A percentile compares a stretch with the other conserved stretches of the same genome.
These are phyloP conservation scores for Erucastrum elatum DNA, from an alignment of 345 rosid species.

Conservation along the genomic window DNA sequence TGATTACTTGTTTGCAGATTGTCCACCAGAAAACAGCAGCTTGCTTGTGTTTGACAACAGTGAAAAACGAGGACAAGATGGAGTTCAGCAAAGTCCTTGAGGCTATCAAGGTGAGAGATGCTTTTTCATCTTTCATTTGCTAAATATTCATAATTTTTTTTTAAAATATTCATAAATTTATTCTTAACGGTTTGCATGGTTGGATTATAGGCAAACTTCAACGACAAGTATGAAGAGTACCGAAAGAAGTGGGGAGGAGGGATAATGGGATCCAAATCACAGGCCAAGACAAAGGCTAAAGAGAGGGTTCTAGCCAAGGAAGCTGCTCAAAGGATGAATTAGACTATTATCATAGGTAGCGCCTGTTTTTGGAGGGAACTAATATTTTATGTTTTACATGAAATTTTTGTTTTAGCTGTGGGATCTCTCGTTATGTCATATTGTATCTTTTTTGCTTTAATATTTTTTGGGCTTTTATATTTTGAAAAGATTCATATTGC, in stretches of 20 bases:
- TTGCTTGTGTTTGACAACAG: slow-evolving; percentile 68
- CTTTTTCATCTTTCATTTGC: not conserved
- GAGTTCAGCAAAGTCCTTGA: slow-evolving; percentile 74
- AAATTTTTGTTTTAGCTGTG: not conserved
- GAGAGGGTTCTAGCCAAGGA: slow-evolving; percentile 73
- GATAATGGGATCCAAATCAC: slow-evolving; percentile 87
- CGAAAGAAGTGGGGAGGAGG: slow-evolving; percentile 91
- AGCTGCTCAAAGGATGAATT: slow-evolving; percentile 71
- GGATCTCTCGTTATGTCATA: not conserved
- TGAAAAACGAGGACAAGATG: slow-evolving; percentile 75
- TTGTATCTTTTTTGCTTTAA: not conserved
- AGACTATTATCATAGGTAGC: not conserved
- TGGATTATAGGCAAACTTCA: slow-evolving; percentile 60
- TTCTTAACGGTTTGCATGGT: not conserved
- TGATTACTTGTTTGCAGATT: slow-evolving; percentile 41
- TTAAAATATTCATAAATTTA: no score
- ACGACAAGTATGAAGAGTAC: slow-evolving; percentile 69
- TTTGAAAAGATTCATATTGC: not conserved
- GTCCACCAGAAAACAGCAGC: slow-evolving; percentile 78
- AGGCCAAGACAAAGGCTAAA: slow-evolving; percentile 72
- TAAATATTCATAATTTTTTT: no score
- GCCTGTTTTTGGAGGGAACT: not conserved
- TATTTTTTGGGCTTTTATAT: not conserved
- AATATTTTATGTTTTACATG: not conserved
- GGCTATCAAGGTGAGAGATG: slow-evolving; percentile 62